phyloP scores from a whole-genome alignment of 495 filamentous ascomycete genomes.

The Hyaloscypha variabilis region DNA sequence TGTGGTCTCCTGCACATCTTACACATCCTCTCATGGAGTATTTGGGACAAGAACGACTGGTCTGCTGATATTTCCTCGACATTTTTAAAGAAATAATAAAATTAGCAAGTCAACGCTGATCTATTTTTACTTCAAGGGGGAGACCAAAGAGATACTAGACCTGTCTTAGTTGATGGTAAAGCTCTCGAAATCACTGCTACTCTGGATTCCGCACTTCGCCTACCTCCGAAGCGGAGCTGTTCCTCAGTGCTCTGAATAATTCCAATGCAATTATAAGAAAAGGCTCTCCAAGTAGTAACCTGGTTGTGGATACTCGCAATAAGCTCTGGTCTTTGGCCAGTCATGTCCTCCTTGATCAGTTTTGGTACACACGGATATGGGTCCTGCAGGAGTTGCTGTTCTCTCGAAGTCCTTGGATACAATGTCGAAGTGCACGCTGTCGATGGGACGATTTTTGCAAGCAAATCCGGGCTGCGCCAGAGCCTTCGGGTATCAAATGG shows the following conservation, averaged over 20 bases:
- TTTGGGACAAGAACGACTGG: too few relatives aligned
- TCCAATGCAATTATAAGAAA: neutral
- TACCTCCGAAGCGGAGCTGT: neutral
- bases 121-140: too few relatives aligned
- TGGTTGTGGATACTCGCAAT: neutral
- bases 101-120: too few relatives aligned
- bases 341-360: neutral
- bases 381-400: neutral
- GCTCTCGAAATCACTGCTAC: neutral
- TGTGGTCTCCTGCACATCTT: too few relatives aligned
- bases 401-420: neutral
- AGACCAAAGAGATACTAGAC: neutral
- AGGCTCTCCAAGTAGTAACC: neutral
- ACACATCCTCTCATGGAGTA: too few relatives aligned
- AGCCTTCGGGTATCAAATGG: too few relatives aligned
- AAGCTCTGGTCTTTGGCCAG: neutral
- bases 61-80: too few relatives aligned
- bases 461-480: neutral
- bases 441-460: neutral
- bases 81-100: too few relatives aligned
- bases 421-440: neutral
- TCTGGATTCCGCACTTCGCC: neutral
- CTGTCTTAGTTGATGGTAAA: neutral
- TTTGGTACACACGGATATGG: neutral
- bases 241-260: neutral